Conservation (phyloP, 805 yeast genomes). For the Blastobotrys mokoenaii region DNA sequence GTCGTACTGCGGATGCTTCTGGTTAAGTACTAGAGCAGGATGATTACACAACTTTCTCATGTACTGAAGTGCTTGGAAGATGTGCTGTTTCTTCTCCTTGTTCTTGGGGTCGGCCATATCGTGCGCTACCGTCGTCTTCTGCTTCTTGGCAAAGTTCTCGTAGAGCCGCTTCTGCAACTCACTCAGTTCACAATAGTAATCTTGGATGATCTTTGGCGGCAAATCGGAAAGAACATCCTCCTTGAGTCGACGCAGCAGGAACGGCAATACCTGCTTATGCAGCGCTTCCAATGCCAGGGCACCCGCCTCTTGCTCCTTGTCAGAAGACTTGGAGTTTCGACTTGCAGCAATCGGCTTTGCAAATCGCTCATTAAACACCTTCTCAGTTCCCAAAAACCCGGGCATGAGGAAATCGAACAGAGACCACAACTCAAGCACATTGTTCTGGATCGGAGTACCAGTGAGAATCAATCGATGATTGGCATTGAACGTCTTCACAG, state of each 20-base stretch:
- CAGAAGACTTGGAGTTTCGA: slow-evolving; percentile 69
- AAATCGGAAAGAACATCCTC: slow-evolving; percentile 93
- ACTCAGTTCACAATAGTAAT: slow-evolving; percentile 92
- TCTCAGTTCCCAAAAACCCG: slow-evolving; percentile 93
- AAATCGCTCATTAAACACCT: slow-evolving; percentile 85
- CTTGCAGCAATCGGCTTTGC: slow-evolving; percentile 98
- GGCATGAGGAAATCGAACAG: slow-evolving; percentile 97
- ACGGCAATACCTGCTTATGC: slow-evolving; percentile 94
- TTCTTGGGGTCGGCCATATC: slow-evolving; percentile 39
- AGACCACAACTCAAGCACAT: slow-evolving; percentile 95
- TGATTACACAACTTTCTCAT: slow-evolving; percentile 97
- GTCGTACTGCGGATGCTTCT: slow-evolving; percentile 71
- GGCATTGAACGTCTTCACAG: slow-evolving; percentile 75
- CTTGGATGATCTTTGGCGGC: slow-evolving; percentile 98
- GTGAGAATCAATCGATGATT: slow-evolving; percentile 86
- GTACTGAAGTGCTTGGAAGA: slow-evolving; percentile 94
- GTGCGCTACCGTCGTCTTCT: slow-evolving; percentile 59
- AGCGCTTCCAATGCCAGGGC: slow-evolving; percentile 91
- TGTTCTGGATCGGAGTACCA: slow-evolving; percentile 97
- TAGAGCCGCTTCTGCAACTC: slow-evolving; percentile 83
- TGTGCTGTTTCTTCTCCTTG: slow-evolving; percentile 67
- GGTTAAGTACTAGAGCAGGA: slow-evolving; percentile 80
- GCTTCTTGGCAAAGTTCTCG: slow-evolving; percentile 81
- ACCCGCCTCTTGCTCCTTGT: slow-evolving; percentile 94
- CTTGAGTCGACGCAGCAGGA: slow-evolving; percentile 89